Percentiles rank a stretch among this genome's conserved stretches.
Evolutionary conservation across 352 stramenopile species (phyloP).

Genomic region (Elongisporangium prolatum): DNA sequence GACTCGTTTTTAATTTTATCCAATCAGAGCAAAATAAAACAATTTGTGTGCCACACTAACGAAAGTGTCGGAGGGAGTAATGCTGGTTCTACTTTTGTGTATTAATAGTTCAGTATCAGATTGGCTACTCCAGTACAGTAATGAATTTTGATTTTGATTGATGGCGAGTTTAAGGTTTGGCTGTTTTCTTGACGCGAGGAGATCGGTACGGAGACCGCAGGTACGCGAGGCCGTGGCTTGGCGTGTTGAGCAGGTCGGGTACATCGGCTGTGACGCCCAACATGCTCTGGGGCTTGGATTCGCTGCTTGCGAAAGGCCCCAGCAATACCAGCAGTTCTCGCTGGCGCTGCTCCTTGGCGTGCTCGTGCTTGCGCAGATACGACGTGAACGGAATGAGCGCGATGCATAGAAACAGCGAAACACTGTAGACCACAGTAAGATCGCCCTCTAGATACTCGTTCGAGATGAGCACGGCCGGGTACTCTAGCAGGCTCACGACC

Average conservation of each 20-base stretch:
- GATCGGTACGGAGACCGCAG: slow-evolving; percentile 37
- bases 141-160: not conserved
- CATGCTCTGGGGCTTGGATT: slow-evolving; percentile 12
- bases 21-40: too few species aligned
- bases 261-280: slow-evolving; percentile 1
- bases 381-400: slow-evolving; percentile 58
- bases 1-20: too few species aligned
- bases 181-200: not conserved
- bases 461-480: slow-evolving; percentile 70
- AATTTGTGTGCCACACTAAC: too few species aligned
- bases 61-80: too few species aligned
- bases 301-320: slow-evolving; percentile 8
- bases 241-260: slow-evolving; percentile 32
- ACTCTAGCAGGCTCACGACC: slow-evolving; percentile 70
- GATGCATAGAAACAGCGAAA: slow-evolving; percentile 47
- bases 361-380: slow-evolving; percentile 51
- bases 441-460: slow-evolving; percentile 55
- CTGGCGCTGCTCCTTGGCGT: slow-evolving; percentile 30
- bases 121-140: not conserved
- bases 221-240: slow-evolving; percentile 42
- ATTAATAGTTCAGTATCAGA: too few species aligned
- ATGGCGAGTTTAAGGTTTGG: not conserved
- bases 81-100: too few species aligned
- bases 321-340: slow-evolving; percentile 26
- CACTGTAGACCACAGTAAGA: slow-evolving; percentile 43